A percentile compares a stretch with the other conserved stretches of the same genome.
These are phyloP conservation scores for Stagonosporopsis vannaccii DNA, from an alignment of 2,329 filamentous ascomycete genomes.

Conservation along the genomic window DNA sequence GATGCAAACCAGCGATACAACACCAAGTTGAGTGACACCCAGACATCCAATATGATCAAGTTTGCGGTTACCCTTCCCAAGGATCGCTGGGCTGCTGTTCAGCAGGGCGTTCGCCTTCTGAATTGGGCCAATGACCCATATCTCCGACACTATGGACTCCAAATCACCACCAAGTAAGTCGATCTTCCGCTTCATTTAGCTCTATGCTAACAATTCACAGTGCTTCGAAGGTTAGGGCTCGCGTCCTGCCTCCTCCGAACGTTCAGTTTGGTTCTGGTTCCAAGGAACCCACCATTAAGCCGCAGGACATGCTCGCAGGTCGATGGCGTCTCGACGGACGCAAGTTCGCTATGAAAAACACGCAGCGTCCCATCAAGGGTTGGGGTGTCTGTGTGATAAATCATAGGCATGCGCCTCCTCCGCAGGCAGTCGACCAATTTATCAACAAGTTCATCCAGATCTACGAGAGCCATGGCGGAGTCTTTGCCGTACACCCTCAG, in stretches of 20 bases:
- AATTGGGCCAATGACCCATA: conserved; percentile 74
- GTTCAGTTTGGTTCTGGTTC: conserved; percentile 66
- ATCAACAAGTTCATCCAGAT: conserved; percentile 67
- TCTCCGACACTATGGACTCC: conserved; percentile 75
- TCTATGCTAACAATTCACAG: background rate
- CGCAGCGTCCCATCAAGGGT: conserved; percentile 62
- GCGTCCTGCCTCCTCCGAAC: conserved; percentile 73
- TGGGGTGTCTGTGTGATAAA: conserved; percentile 80
- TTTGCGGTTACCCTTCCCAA: conserved; percentile 82
- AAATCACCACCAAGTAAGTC: conserved; percentile 61
- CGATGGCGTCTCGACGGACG: conserved; percentile 89
- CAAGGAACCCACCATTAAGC: conserved; percentile 34
- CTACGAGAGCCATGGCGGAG: conserved; percentile 69
- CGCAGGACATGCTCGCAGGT: conserved; percentile 63
- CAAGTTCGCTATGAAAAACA: conserved; percentile 75
- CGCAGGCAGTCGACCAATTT: conserved; percentile 59
- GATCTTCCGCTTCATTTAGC: background rate
- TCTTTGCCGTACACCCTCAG: conserved; percentile 49
- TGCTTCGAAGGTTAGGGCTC: conserved; percentile 71
- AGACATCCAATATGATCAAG: conserved; percentile 90
- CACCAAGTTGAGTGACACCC: conserved; percentile 64
- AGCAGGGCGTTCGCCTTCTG: conserved; percentile 70
- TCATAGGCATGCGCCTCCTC: conserved; percentile 52
- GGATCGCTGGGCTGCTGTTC: conserved; percentile 72
- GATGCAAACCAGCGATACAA: conserved; percentile 64